A percentile compares a stretch with the other conserved stretches of the same genome.
Conservation (phyloP, 306 rosid species). For the Corylus heterophylla region DNA sequence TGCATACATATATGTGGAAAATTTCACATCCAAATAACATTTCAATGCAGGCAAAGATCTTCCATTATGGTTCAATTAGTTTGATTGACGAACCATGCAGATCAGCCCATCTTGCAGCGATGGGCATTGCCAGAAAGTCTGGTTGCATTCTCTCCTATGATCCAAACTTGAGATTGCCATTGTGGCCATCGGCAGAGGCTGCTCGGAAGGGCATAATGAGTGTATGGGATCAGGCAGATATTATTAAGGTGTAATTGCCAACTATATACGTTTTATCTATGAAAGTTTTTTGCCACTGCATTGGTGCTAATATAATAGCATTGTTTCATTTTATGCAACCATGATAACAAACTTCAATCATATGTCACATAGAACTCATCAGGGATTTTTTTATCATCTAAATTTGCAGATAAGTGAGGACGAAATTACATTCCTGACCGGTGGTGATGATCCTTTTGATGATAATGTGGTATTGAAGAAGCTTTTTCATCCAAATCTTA, state of each 20-base stretch:
- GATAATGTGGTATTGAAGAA: conserved; percentile 69
- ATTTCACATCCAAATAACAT: conserved; percentile 15
- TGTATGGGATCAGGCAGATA: conserved; percentile 83
- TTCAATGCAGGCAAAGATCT: conserved; percentile 63
- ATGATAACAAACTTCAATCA: neutral
- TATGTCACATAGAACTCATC: conserved; percentile 12
- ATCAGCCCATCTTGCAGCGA: conserved; percentile 86
- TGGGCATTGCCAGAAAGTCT: conserved; percentile 66
- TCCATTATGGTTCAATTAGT: conserved; percentile 96
- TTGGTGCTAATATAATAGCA: neutral
- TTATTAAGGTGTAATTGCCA: conserved; percentile 61
- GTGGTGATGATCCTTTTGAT: conserved; percentile 67
- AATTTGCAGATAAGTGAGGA: conserved; percentile 76
- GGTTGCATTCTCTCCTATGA: conserved; percentile 89
- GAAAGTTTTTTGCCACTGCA: neutral
- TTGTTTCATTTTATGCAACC: neutral
- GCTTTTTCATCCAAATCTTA: conserved; percentile 72
- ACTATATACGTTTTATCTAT: neutral
- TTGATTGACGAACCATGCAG: conserved; percentile 83
- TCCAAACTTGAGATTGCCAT: conserved; percentile 82
- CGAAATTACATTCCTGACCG: conserved; percentile 70
- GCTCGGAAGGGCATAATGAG: conserved; percentile 77
- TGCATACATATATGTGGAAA: neutral
- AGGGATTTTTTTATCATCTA: neutral
- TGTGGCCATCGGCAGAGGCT: conserved; percentile 82